Evolutionary conservation across 2,329 filamentous ascomycete species (phyloP), one percentile per base, ranked within the genome.

Genomic region (Cytospora piceicola): DNA sequence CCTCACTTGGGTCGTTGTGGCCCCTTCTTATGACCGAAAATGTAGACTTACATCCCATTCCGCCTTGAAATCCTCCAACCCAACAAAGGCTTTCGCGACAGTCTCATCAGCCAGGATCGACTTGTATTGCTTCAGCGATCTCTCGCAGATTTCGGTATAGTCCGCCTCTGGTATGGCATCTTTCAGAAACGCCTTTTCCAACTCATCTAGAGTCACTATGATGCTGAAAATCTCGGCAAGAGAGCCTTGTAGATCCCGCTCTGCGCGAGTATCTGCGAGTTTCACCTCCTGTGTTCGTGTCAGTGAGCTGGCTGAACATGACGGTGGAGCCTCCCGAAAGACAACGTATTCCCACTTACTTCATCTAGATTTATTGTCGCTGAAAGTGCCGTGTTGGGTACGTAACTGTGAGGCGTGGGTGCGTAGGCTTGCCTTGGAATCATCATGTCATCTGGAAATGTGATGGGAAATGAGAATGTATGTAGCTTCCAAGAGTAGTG

Each of bases 191-290:
- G 94, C 96, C 77, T 96, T 97, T 74, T 99, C 95, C 1, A 99
- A 86, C 69, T 96, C 93, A 75, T 99, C 95, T 3, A 99, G 83
- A 0, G 95, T 98, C 68, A 97, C 87, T 46, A 99, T 94, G 71
- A 99, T 98, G 79, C 94, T 97, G 79, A 98, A 99, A 29, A 99
- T 89, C 78, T 99, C 95, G 63, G 94, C 95, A 17, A 99, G 87
- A 1, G 95, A 98, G 75, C 98, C 95, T 77, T 97, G 93, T 1
- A 98, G 83, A 75, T 99, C 94, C 68, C 94, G 90, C 79, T 98
- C 94, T 51, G 92, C 90, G 71, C 91, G 89, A 27, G 90, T 96
- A 49, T 92, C 90, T 58, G 93, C 88, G 67, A 99, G 86, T 78
- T 97, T 97, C 72, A 97, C 93, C 83, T 98, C 95, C 91, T 97